Conservation (phyloP, 768 basidiomycete species). For the Hebeloma cylindrosporum region DNA sequence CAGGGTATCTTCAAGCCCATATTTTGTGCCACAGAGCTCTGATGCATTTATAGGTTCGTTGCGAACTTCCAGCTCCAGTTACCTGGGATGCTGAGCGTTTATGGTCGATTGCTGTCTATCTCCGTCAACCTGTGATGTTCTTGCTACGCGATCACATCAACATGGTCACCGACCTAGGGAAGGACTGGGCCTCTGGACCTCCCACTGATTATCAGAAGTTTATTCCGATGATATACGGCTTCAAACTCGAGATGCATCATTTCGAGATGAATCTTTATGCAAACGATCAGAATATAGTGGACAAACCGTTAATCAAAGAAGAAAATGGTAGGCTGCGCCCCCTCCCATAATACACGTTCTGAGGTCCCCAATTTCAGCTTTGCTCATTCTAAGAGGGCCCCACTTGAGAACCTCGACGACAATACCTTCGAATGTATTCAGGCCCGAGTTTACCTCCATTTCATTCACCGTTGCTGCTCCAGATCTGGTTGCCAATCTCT, state of each 20-base stretch:
- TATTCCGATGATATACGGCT: slow-evolving; percentile 74
- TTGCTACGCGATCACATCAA: slow-evolving; percentile 92
- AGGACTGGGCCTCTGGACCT: slow-evolving; percentile 88
- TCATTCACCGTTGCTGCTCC: slow-evolving; percentile 64
- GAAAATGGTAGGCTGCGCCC: slow-evolving; percentile 65
- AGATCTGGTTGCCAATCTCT: slow-evolving; percentile 56
- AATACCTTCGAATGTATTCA: slow-evolving; percentile 71
- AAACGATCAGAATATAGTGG: slow-evolving; percentile 97
- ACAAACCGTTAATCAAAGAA: slow-evolving; percentile 77
- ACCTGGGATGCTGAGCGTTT: slow-evolving; percentile 78
- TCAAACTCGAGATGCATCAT: slow-evolving; percentile 71
- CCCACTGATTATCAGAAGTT: slow-evolving; percentile 80
- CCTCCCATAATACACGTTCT: background rate
- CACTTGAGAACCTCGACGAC: slow-evolving; percentile 48
- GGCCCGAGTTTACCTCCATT: slow-evolving; percentile 66
- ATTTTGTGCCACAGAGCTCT: slow-evolving; percentile 7
- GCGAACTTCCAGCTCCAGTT: slow-evolving; percentile 77
- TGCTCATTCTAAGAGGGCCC: slow-evolving; percentile 66
- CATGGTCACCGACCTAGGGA: slow-evolving; percentile 89
- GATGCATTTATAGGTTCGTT: slow-evolving; percentile 51
- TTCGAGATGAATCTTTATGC: slow-evolving; percentile 80
- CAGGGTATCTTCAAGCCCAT: slow-evolving; percentile 45
- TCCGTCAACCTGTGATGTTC: slow-evolving; percentile 72
- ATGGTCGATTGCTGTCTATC: slow-evolving; percentile 75
- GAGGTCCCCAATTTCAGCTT: slow-evolving; percentile 47